phyloP scores from a whole-genome alignment of 1,284 basidiomycete genomes.

The Trichosporon faecale region DNA sequence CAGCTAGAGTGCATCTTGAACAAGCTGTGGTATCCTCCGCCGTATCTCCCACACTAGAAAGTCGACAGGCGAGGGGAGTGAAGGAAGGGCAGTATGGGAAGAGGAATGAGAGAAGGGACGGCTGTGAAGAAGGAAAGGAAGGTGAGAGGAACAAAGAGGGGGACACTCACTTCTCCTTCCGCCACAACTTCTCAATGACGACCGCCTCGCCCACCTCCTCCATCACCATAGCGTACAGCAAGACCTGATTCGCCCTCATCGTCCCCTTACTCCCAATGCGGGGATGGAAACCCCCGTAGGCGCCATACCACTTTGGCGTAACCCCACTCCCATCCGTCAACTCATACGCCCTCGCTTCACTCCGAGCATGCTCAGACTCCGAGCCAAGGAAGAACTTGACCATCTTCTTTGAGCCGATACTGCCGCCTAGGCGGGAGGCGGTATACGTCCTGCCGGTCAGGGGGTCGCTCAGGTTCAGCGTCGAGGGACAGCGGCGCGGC shows the following conservation, averaged over 20 bases:
- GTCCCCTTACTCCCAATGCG: neutral
- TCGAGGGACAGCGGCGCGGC: neutral
- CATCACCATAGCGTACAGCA: neutral
- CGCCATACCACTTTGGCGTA: neutral
- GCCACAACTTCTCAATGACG: neutral
- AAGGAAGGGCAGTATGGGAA: too few species aligned
- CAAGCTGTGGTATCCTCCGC: too few species aligned
- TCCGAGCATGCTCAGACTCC: neutral
- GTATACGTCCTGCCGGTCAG: neutral
- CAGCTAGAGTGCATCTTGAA: too few species aligned
- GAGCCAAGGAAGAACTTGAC: constrained; percentile 3
- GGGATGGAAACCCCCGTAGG: neutral
- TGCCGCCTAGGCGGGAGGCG: neutral
- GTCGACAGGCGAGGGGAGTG: too few species aligned
- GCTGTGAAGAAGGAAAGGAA: neutral
- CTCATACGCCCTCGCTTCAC: neutral
- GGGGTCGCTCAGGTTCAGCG: neutral
- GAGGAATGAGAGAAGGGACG: too few species aligned
- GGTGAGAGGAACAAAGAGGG: neutral
- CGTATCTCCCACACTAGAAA: too few species aligned
- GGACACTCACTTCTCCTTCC: neutral
- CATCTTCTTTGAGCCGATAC: neutral
- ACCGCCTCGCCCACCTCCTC: neutral
- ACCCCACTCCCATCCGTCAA: neutral
- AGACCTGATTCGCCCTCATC: neutral